Percentiles rank a stretch among this genome's conserved stretches.
phyloP scores from a whole-genome alignment of 1,139 yeast genomes.

The Hyphopichia burtonii region DNA sequence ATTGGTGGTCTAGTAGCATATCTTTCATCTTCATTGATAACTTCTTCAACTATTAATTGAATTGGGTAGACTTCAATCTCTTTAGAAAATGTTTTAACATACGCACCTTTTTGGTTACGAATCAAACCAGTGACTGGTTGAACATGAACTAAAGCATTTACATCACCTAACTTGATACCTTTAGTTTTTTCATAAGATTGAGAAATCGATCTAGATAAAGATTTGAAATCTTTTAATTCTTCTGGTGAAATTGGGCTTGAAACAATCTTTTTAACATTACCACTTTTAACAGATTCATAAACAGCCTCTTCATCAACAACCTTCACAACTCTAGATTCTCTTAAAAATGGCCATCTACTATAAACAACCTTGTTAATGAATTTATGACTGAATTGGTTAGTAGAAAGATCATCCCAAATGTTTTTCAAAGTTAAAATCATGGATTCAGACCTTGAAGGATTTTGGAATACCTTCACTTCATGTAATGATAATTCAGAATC shows the following conservation, averaged over 20 bases:
- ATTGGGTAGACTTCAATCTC: conserved; percentile 63
- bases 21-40: conserved; percentile 71
- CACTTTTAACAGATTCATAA: conserved; percentile 40
- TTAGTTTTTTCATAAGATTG: conserved; percentile 44
- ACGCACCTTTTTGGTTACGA: conserved; percentile 72
- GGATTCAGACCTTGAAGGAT: conserved; percentile 81
- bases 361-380: conserved; percentile 62
- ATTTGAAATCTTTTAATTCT: conserved; percentile 42
- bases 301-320: conserved; percentile 56
- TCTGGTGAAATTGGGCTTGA: conserved; percentile 39
- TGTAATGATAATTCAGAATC: conserved; percentile 49
- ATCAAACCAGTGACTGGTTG: conserved; percentile 77
- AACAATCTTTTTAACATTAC: conserved; percentile 32
- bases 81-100: conserved; percentile 61
- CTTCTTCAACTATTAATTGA: conserved; percentile 76
- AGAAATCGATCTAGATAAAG: conserved; percentile 28
- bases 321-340: conserved; percentile 72
- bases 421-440: conserved; percentile 65
- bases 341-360: conserved; percentile 85
- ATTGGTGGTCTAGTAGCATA: conserved; percentile 70
- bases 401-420: conserved; percentile 44
- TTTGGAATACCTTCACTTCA: conserved; percentile 78
- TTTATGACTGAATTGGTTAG: conserved; percentile 60
- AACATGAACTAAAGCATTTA: conserved; percentile 64
- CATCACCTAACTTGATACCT: conserved; percentile 58